phyloP scores from a whole-genome alignment of 116 monocot species.

The Papilionanthe hybrid region DNA sequence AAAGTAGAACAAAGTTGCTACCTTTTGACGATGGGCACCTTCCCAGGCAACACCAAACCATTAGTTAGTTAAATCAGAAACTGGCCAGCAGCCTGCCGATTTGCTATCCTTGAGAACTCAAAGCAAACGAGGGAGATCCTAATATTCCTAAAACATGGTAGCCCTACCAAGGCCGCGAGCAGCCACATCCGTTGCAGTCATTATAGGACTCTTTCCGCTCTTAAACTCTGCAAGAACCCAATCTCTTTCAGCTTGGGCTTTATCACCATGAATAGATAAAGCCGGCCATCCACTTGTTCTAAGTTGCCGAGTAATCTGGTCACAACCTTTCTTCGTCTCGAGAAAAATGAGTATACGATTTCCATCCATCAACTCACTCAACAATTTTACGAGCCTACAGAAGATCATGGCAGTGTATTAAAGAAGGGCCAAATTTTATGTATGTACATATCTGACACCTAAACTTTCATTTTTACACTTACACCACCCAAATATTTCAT shows the following conservation, averaged over 20 bases:
- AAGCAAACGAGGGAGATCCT: conserved; percentile 26
- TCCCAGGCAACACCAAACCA: conserved; percentile 53
- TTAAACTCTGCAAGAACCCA: conserved; percentile 90
- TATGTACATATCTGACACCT: too few relatives aligned
- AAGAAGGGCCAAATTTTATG: too few relatives aligned
- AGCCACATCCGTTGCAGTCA: conserved; percentile 98
- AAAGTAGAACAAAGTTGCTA: conserved; percentile 51
- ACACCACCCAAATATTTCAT: too few relatives aligned
- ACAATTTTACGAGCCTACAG: conserved; percentile 63
- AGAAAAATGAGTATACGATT: conserved; percentile 81
- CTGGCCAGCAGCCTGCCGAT: conserved; percentile 80
- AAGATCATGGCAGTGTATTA: neutral
- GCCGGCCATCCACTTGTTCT: conserved; percentile 96
- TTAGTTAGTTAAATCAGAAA: conserved; percentile 52
- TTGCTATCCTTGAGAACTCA: conserved; percentile 38
- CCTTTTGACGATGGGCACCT: conserved; percentile 66
- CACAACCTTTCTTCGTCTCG: conserved; percentile 96
- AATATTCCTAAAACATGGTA: conserved; percentile 43
- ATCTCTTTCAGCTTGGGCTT: conserved; percentile 93
- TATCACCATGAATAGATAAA: conserved; percentile 95
- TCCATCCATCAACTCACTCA: conserved; percentile 85
- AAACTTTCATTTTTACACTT: too few relatives aligned
- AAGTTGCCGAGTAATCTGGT: conserved; percentile 81
- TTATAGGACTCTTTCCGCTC: conserved; percentile 91
- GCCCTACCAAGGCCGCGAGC: conserved; percentile 99